phyloP scores from a whole-genome alignment of 2,329 filamentous ascomycete species.

The Bipolaris victoriae region DNA sequence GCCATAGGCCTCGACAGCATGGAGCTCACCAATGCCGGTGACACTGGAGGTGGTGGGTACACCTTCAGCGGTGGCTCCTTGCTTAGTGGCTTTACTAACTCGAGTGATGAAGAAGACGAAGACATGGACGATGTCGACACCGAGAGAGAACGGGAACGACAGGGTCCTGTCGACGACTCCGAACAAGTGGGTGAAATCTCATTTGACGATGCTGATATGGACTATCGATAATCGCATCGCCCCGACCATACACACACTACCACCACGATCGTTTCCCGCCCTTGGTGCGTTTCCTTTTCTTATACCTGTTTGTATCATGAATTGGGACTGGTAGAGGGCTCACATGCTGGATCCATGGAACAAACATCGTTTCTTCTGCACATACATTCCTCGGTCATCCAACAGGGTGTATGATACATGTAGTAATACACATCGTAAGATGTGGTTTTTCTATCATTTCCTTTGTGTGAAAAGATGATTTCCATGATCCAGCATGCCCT shows the following conservation, averaged over 20 bases:
- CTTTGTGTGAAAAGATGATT: constrained; percentile 16
- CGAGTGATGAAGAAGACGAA: constrained; percentile 94
- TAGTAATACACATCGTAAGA: constrained; percentile 39
- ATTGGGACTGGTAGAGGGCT: constrained; percentile 7
- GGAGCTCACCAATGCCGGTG: constrained; percentile 68
- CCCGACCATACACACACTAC: constrained; percentile 33
- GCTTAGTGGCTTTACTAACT: constrained; percentile 90
- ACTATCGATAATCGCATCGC: constrained; percentile 57
- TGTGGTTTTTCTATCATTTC: constrained; percentile 25
- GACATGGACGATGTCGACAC: constrained; percentile 87
- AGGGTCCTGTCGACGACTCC: constrained; percentile 58
- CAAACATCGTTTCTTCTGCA: constrained; percentile 28
- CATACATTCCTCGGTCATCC: constrained; percentile 35
- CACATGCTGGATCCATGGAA: constrained; percentile 15
- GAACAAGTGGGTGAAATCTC: constrained; percentile 72
- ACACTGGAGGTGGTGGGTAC: constrained; percentile 75
- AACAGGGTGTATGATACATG: constrained; percentile 35
- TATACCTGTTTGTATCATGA: constrained; percentile 20
- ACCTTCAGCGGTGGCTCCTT: constrained; percentile 75
- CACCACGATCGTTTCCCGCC: constrained; percentile 41
- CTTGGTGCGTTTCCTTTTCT: constrained; percentile 49
- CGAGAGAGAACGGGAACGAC: constrained; percentile 59
- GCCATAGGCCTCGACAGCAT: constrained; percentile 63
- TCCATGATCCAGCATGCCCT: constrained; percentile 10
- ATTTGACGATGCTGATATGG: constrained; percentile 67